Evolutionary conservation across 2,329 filamentous ascomycete genomes (phyloP), one percentile per base, ranked within the genome.

Genomic region (Claviceps sp.): DNA sequence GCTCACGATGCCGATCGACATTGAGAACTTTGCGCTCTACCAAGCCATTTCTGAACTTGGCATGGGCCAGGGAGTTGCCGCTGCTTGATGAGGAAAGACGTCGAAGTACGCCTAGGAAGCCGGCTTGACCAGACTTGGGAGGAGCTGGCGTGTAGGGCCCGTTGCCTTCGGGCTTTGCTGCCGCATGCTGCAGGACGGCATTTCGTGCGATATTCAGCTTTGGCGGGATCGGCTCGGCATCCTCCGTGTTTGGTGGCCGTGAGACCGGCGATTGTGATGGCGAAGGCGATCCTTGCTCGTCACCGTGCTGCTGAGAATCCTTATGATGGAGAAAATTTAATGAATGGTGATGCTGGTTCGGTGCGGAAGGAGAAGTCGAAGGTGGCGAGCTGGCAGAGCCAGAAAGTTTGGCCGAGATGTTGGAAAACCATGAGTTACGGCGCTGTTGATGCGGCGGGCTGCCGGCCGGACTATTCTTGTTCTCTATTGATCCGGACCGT

Each of bases 361-460:
- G 42, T n/a, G 66, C 51, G 34, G 66, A 67, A 34, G 65, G 50
- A 59, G 62, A 24, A 38, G 18, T 9, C 30, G 30, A 20, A 47
- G 45, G 55, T 26, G 62, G 57, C n/a, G 60, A 65, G 56, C 56
- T 65, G 56, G 75, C 66, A 18, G 72, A 72, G 30, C 81, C 82
- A 2, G 86, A 89, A 70, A 97, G 95, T 65, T 95, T 96, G 58
- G 88, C 91, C 57, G 88, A 94, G 58, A 97, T 81, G 63, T 82
- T 95, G 52, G 87, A 88, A 62, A 97, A 90, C 93, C 93, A 98
- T 14, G 90, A 95, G 56, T 82, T 84, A 57, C 88, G 78, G 50
- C 80, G 74, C 46, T 73, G 74, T 47, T 72, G 70, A 7, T 71
- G 66, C 2, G 71, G 67, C 40, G 68, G 62, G 52, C 63, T 59